Percentiles rank a stretch among this genome's conserved stretches.
phyloP scores from a whole-genome alignment of 306 rosid genomes.

The Prunus mume region DNA sequence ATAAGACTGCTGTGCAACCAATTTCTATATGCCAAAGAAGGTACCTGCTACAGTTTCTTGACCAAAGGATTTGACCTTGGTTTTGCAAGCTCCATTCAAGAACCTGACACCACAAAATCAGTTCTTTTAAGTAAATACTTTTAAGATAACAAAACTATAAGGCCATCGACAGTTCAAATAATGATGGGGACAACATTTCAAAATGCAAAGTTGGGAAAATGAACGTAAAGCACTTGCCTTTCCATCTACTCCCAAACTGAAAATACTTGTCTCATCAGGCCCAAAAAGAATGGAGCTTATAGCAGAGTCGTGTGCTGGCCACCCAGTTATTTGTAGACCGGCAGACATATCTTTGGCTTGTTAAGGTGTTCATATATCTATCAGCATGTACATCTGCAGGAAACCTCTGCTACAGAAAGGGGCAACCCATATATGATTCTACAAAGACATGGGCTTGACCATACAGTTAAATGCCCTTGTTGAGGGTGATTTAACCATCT shows the following conservation, averaged over 20 bases:
- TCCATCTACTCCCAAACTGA: constrained; percentile 90
- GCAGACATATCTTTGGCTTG: constrained; percentile 86
- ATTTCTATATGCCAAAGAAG: constrained; percentile 11
- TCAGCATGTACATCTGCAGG: not conserved
- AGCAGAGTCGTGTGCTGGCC: constrained; percentile 99
- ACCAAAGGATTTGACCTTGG: constrained; percentile 95
- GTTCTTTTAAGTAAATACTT: constrained; percentile 4
- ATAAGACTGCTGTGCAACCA: not conserved
- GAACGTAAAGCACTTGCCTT: constrained; percentile 50
- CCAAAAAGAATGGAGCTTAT: constrained; percentile 91
- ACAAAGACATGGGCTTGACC: not conserved
- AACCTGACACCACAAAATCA: constrained; percentile 49
- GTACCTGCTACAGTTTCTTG: constrained; percentile 80
- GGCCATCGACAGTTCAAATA: constrained; percentile 8
- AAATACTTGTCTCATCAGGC: constrained; percentile 95
- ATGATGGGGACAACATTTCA: not conserved
- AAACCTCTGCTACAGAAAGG: not conserved
- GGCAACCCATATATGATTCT: not conserved
- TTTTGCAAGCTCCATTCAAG: constrained; percentile 98
- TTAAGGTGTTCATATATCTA: constrained; percentile 43
- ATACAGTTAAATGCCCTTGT: not conserved
- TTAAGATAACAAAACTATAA: not conserved
- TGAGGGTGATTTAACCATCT: not conserved
- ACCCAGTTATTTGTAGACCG: constrained; percentile 92
- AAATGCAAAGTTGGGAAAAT: constrained; percentile 7